Evolutionary conservation across 148 eudicot species (phyloP), one percentile per base, ranked within the genome.

Genomic region (Rhododendron griersonianum): DNA sequence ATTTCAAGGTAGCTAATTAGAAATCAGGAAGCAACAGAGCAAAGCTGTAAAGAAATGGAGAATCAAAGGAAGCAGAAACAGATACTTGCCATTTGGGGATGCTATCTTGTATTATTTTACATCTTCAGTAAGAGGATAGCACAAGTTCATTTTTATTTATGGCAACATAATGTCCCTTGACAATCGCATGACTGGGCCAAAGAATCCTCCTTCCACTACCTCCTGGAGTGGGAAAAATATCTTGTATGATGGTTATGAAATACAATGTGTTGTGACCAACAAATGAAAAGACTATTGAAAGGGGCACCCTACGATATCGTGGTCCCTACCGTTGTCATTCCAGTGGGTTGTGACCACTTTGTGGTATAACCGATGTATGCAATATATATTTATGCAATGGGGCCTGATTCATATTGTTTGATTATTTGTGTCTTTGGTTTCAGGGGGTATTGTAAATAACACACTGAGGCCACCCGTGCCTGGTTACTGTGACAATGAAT

Each of bases 381-480:
- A 28, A 30, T 30, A 30, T 14, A 7, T 1, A 30, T 14, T 18
- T 69, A 13, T 37, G 47, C 23, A 9, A 37, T 21, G 45, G 37
- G 44, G 21, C 51, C 11, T 76, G 71, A 76, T 39, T 53, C 35
- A 35, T 84, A 45, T 19, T 6, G 51, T 75, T 76, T 75, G 50
- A 37, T 63, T 78, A 37, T 53, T 74, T 71, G 18, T 74, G 82
- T 51, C 57, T 75, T 21, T 50, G 80, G 39, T 4, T 91, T 89
- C 86, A 92, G 93, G 93, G 69, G 93, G 93, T 44, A 92, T 92
- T 78, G 92, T 92, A 83, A 92, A 84, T 86, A 92, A 92, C 88
- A 90, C 91, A 35, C 76, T 92, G 81, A 89, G 93, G 86, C 93
- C 93, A 57, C 84, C 82, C 7, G 87, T 92, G 15, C 93, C 93